Evolutionary conservation across 495 filamentous ascomycete genomes (phyloP).

Genomic region (Lasiosphaeria ovina): DNA sequence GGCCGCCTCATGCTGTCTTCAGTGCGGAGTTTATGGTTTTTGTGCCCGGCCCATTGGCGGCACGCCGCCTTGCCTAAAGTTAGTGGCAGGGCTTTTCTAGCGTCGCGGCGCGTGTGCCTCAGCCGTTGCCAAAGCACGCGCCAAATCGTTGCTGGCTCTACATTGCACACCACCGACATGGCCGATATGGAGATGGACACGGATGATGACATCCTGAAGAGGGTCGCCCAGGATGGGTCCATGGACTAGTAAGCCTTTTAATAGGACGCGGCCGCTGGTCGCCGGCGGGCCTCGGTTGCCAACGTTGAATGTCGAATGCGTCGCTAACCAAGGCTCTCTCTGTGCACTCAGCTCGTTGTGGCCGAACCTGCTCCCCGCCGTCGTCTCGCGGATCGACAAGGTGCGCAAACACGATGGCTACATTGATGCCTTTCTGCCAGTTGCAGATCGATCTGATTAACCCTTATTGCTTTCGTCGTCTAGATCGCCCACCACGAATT

Average conservation of each 20-base stretch:
- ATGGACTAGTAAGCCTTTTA: constrained; percentile 65
- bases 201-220: constrained; percentile 63
- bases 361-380: constrained; percentile 36
- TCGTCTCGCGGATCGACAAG: constrained; percentile 43
- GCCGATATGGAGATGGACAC: constrained; percentile 43
- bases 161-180: constrained; percentile 21
- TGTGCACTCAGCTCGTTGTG: constrained; percentile 34
- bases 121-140: constrained; percentile 7
- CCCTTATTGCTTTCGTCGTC: constrained; percentile 1
- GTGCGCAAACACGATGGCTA: constrained; percentile 15
- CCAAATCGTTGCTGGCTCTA: constrained; percentile 1
- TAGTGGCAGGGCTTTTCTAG: not conserved
- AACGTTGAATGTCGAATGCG: not conserved
- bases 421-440: not conserved
- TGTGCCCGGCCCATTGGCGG: not conserved
- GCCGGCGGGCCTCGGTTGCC: constrained; percentile 8
- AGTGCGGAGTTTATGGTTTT: too few species aligned
- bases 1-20: too few species aligned
- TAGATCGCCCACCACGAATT: constrained; percentile 45
- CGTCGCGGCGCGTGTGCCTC: not conserved
- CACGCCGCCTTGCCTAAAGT: too few species aligned
- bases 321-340: constrained; percentile 13
- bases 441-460: not conserved
- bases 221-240: constrained; percentile 61
- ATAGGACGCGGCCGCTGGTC: not conserved